Conservation (phyloP, 257 asterid genomes). For the Echites panduratus region DNA sequence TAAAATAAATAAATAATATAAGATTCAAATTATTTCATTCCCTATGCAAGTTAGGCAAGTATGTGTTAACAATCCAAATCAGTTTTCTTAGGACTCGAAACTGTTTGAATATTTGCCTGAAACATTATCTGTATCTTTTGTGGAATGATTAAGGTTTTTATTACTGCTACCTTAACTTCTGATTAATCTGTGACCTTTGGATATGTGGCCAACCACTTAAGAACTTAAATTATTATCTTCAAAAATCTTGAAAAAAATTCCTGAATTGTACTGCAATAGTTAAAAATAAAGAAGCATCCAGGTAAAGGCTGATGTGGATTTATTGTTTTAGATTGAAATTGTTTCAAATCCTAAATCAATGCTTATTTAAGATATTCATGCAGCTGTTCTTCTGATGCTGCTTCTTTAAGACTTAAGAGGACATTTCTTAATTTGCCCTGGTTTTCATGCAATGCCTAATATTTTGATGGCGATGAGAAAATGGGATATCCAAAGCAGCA, state of each 20-base stretch:
- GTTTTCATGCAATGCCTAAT: not conserved
- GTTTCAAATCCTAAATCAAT: no score
- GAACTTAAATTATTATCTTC: not conserved
- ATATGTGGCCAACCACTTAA: not conserved
- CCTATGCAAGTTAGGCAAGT: no score
- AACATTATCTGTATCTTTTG: not conserved
- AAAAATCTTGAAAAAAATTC: no score
- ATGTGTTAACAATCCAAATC: no score
- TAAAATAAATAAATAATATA: no score
- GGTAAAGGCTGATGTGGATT: not conserved
- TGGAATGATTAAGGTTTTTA: not conserved
- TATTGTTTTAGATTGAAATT: not conserved
- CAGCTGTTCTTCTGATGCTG: not conserved
- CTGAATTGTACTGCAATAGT: no score
- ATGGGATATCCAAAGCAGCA: not conserved
- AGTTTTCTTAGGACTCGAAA: not conserved
- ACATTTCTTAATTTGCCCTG: not conserved
- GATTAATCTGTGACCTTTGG: not conserved
- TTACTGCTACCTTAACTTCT: no score
- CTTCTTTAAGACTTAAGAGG: no score
- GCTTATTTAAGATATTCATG: not conserved
- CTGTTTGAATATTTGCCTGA: not conserved
- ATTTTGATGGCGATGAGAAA: not conserved
- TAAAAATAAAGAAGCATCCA: no score
- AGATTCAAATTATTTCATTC: no score